These are phyloP conservation scores for Cercospora zeae-maydis DNA, from an alignment of 2,329 filamentous ascomycete species.

Conservation along the genomic window DNA sequence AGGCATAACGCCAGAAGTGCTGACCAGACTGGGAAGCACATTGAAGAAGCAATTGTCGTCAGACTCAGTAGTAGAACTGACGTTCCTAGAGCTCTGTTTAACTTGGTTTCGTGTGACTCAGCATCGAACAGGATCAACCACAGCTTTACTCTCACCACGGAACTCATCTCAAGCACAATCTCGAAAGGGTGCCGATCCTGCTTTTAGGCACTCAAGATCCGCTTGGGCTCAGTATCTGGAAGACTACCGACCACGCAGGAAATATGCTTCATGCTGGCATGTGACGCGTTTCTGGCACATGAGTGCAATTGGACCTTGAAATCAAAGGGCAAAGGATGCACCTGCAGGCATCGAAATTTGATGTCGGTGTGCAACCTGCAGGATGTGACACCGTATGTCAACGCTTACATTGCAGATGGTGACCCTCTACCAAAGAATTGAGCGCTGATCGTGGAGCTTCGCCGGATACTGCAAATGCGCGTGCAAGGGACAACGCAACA, in stretches of 20 bases:
- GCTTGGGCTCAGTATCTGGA: neutral
- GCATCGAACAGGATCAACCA: neutral
- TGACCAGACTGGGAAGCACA: neutral
- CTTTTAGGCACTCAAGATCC: neutral
- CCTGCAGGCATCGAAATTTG: neutral
- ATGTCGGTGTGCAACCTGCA: neutral
- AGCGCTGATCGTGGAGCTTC: neutral
- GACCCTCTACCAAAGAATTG: neutral
- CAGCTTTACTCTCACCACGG: neutral
- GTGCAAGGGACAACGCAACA: neutral
- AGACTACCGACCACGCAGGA: neutral
- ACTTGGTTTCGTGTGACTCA: neutral
- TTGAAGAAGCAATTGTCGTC: neutral
- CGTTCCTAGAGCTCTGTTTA: neutral
- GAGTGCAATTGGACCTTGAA: neutral
- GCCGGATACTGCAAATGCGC: neutral
- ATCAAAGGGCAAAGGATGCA: neutral
- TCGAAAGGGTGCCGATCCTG: neutral
- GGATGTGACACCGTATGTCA: neutral
- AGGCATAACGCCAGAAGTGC: neutral
- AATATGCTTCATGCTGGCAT: neutral
- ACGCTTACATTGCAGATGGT: neutral
- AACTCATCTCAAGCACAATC: neutral
- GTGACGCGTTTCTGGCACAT: neutral
- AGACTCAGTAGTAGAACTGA: neutral